Evolutionary conservation across 805 yeast species (phyloP).

Genomic region (Hanseniaspora singularis): DNA sequence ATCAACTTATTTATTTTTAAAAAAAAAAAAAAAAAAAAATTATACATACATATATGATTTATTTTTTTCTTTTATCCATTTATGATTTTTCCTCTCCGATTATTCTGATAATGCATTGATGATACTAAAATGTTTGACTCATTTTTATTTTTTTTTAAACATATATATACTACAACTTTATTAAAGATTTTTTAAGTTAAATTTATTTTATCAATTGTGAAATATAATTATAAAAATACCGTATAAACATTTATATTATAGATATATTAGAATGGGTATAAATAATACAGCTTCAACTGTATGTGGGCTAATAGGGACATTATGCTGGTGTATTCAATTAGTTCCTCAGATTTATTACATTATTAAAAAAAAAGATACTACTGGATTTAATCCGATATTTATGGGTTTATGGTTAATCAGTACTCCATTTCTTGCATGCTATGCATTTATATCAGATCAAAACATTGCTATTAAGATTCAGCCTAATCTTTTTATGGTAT

Average conservation of each 20-base stretch:
- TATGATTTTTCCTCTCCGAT: too few relatives aligned
- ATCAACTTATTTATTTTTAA: not conserved
- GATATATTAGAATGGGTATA: constrained; percentile 18
- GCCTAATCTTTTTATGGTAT: constrained; percentile 68
- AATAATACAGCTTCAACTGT: constrained; percentile 49
- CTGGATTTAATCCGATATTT: constrained; percentile 83
- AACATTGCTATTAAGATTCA: constrained; percentile 73
- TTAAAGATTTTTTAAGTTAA: too few relatives aligned
- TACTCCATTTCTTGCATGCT: constrained; percentile 80
- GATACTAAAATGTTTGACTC: too few relatives aligned
- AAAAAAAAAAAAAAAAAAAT: not conserved
- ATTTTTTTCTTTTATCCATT: too few relatives aligned
- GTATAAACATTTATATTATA: not conserved
- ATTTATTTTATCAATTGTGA: too few relatives aligned
- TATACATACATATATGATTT: too few relatives aligned
- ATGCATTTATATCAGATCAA: constrained; percentile 58
- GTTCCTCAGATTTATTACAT: constrained; percentile 75
- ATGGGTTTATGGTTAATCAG: constrained; percentile 67
- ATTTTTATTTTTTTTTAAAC: too few relatives aligned
- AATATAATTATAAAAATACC: too few relatives aligned
- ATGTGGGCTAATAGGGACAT: constrained; percentile 78
- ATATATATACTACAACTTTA: too few relatives aligned
- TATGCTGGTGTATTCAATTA: constrained; percentile 85
- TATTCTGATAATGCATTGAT: too few relatives aligned
- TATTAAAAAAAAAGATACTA: constrained; percentile 62